Percentiles rank a stretch among this genome's conserved stretches.
Conservation (phyloP, 164 flowering plant species). For the Kalanchoe fedtschenkoi region DNA sequence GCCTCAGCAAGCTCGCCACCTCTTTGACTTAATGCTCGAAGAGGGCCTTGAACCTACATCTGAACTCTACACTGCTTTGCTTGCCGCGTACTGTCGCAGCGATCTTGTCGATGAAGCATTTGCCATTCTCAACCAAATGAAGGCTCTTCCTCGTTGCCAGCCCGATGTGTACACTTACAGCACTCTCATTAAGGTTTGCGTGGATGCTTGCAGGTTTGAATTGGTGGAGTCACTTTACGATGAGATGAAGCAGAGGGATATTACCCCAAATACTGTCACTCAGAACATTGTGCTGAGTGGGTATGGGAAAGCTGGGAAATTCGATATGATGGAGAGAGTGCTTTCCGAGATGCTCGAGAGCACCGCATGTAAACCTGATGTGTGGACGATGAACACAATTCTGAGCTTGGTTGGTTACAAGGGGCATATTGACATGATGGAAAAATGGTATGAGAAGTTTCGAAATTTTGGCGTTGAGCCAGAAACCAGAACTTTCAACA, state of each 20-base stretch:
- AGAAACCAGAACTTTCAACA: slow-evolving; percentile 87
- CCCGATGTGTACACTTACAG: slow-evolving; percentile 85
- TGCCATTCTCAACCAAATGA: slow-evolving; percentile 58
- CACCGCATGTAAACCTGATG: slow-evolving; percentile 61
- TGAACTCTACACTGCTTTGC: slow-evolving; percentile 76
- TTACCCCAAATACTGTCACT: slow-evolving; percentile 82
- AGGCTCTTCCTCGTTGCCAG: slow-evolving; percentile 69
- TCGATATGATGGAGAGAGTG: slow-evolving; percentile 77
- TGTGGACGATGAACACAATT: slow-evolving; percentile 94
- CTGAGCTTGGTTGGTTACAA: slow-evolving; percentile 72
- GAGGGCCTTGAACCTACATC: slow-evolving; percentile 71
- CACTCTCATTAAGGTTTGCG: slow-evolving; percentile 69
- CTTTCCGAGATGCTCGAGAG: slow-evolving; percentile 70
- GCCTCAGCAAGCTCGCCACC: slow-evolving; percentile 57
- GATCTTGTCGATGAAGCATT: slow-evolving; percentile 69
- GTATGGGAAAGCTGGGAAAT: slow-evolving; percentile 78
- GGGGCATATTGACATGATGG: slow-evolving; percentile 89
- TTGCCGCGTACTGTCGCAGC: slow-evolving; percentile 70
- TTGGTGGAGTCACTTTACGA: slow-evolving; percentile 55
- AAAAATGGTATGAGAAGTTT: slow-evolving; percentile 91
- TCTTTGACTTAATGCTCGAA: slow-evolving; percentile 75
- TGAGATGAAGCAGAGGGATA: slow-evolving; percentile 63
- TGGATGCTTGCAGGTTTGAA: slow-evolving; percentile 59
- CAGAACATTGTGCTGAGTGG: slow-evolving; percentile 82
- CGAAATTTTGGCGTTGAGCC: slow-evolving; percentile 83